A percentile compares a stretch with the other conserved stretches of the same genome.
Conservation (phyloP, 345 rosid genomes). For the Limnanthes douglasii region DNA sequence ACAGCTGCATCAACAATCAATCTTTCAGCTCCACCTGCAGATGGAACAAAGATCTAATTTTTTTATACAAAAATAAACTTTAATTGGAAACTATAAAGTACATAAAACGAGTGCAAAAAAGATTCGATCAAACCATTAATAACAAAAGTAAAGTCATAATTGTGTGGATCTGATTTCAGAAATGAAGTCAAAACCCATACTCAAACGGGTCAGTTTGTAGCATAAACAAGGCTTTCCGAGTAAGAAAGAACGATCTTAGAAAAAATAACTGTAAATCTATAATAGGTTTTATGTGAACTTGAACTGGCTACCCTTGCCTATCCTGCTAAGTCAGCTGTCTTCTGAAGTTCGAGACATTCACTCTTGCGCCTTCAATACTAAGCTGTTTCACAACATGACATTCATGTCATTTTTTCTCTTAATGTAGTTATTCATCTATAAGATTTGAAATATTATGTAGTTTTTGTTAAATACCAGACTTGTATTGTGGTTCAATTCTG, state of each 20-base stretch:
- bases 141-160: not conserved
- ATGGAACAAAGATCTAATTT: not conserved
- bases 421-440: no score
- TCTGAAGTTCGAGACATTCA: no score
- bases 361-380: no score
- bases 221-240: not conserved
- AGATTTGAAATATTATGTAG: no score
- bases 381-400: no score
- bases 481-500: no score
- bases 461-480: no score
- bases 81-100: conserved; percentile 1
- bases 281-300: no score
- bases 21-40: conserved; percentile 90
- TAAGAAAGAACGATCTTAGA: conserved; percentile 4
- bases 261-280: not conserved
- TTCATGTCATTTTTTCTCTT: no score
- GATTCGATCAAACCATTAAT: not conserved
- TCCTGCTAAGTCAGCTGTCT: no score
- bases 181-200: not conserved
- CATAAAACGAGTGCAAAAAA: not conserved
- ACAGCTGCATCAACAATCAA: conserved; percentile 89
- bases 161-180: conserved; percentile 1
- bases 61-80: not conserved
- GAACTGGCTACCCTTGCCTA: no score
- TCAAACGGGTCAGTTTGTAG: not conserved